Evolutionary conservation across 371 early-diverging fungal species (phyloP).

Genomic region (Syncephalis fuscata): DNA sequence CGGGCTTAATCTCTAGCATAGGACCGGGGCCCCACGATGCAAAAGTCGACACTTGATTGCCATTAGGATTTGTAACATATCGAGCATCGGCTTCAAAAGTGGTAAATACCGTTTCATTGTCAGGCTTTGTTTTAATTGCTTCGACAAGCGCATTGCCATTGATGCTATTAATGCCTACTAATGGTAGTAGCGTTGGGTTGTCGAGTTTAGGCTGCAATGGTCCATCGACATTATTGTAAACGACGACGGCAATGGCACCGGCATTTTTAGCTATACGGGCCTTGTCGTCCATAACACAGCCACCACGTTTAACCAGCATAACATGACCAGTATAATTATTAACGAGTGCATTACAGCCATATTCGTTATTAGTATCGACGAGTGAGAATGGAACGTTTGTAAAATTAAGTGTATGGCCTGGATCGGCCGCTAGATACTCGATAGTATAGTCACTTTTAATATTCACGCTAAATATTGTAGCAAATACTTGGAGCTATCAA

Average conservation of each 20-base stretch:
- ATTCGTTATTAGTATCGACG: conserved; percentile 2
- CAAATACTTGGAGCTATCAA: conserved; percentile 32
- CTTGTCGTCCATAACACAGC: conserved; percentile 30
- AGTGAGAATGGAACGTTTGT: background rate
- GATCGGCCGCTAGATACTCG: conserved; percentile 4
- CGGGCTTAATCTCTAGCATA: conserved; percentile 51
- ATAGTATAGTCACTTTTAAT: background rate
- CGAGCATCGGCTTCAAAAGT: background rate
- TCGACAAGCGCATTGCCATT: too few species aligned
- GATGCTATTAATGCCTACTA: conserved; percentile 8
- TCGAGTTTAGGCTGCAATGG: conserved; percentile 12
- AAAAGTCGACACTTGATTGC: conserved; percentile 28
- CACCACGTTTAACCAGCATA: conserved; percentile 39
- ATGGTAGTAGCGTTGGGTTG: conserved; percentile 9
- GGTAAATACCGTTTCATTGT: background rate
- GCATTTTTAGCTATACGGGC: conserved; percentile 25
- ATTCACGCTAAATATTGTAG: conserved; percentile 7
- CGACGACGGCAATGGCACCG: conserved; percentile 40
- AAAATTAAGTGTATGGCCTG: background rate
- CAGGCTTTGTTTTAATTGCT: background rate
- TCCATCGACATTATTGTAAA: conserved; percentile 22
- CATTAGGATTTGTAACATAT: conserved; percentile 12
- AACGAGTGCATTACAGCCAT: conserved; percentile 25
- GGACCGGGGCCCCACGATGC: conserved; percentile 54
- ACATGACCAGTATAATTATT: conserved; percentile 22